phyloP scores from a whole-genome alignment of 2,329 filamentous ascomycete species.

The Fusarium napiforme region DNA sequence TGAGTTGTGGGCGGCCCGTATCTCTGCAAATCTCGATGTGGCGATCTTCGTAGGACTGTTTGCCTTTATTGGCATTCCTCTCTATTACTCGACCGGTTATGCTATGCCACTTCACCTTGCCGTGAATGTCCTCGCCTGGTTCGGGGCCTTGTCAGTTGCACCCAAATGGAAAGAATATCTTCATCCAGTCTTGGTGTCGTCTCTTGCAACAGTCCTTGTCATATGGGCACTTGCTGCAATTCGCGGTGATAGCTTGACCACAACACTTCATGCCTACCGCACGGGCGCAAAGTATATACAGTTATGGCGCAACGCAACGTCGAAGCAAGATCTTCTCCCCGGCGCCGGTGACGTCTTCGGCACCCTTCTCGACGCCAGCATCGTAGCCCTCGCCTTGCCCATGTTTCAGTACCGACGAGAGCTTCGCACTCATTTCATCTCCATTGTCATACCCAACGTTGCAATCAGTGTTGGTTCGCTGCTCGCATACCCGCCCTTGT shows the following conservation, averaged over 20 bases:
- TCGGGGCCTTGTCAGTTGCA: constrained; percentile 61
- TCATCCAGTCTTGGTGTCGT: constrained; percentile 68
- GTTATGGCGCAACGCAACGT: constrained; percentile 56
- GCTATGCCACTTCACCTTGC: constrained; percentile 60
- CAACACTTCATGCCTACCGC: constrained; percentile 59
- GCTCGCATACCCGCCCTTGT: constrained; percentile 67
- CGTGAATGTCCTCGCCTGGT: constrained; percentile 64
- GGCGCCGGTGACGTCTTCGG: constrained; percentile 68
- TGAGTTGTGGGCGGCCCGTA: constrained; percentile 60
- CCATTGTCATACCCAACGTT: constrained; percentile 65
- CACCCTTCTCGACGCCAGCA: constrained; percentile 66
- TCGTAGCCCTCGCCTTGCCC: constrained; percentile 68
- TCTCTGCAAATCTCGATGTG: constrained; percentile 59
- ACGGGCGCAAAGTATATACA: constrained; percentile 64
- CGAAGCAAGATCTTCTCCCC: constrained; percentile 47
- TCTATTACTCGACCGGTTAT: constrained; percentile 65
- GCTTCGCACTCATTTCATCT: constrained; percentile 62
- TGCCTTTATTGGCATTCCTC: constrained; percentile 62
- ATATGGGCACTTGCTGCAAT: constrained; percentile 65
- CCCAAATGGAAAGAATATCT: constrained; percentile 61
- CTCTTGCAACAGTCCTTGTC: constrained; percentile 62
- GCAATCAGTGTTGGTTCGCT: constrained; percentile 63
- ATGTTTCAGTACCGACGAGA: constrained; percentile 71
- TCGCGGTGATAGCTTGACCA: constrained; percentile 53
- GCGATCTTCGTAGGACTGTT: constrained; percentile 58